phyloP scores from a whole-genome alignment of 1,139 yeast genomes.

The Suhomyces terraborum region DNA sequence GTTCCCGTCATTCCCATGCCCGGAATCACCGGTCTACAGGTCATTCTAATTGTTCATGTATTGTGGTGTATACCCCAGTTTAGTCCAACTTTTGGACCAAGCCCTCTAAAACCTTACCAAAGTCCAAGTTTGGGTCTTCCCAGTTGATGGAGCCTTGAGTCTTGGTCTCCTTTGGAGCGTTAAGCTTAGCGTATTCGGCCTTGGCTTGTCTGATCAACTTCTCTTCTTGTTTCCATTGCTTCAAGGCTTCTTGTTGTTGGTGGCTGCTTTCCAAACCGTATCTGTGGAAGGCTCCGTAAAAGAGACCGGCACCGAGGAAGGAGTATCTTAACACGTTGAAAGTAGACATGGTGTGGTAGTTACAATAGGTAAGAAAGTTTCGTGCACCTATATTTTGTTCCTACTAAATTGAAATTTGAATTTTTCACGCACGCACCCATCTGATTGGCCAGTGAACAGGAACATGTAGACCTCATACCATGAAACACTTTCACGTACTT shows the following conservation, averaged over 20 bases:
- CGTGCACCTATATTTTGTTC: conserved; percentile 1
- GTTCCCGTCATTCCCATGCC: neutral
- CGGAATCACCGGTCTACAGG: conserved; percentile 1
- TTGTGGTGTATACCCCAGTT: conserved; percentile 3
- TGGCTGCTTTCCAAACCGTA: conserved; percentile 64
- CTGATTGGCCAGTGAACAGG: conserved; percentile 14
- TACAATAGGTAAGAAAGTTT: neutral
- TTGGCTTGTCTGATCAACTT: conserved; percentile 85
- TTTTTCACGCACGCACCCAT: conserved; percentile 11
- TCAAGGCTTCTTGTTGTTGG: conserved; percentile 56
- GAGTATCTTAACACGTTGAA: conserved; percentile 87
- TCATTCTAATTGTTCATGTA: neutral
- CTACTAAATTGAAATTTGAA: too few relatives aligned
- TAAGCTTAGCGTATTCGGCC: conserved; percentile 77
- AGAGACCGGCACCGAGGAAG: conserved; percentile 84
- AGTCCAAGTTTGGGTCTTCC: conserved; percentile 89
- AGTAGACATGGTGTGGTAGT: conserved; percentile 32
- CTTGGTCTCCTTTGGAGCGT: conserved; percentile 42
- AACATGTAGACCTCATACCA: neutral
- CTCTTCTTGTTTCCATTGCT: conserved; percentile 65
- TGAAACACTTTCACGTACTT: conserved; percentile 12
- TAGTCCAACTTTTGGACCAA: conserved; percentile 48
- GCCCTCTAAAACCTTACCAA: conserved; percentile 55
- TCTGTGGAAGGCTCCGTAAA: conserved; percentile 89
- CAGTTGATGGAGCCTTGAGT: conserved; percentile 59